Conservation (phyloP, 805 yeast genomes). For the Kuraishia ogatae region DNA sequence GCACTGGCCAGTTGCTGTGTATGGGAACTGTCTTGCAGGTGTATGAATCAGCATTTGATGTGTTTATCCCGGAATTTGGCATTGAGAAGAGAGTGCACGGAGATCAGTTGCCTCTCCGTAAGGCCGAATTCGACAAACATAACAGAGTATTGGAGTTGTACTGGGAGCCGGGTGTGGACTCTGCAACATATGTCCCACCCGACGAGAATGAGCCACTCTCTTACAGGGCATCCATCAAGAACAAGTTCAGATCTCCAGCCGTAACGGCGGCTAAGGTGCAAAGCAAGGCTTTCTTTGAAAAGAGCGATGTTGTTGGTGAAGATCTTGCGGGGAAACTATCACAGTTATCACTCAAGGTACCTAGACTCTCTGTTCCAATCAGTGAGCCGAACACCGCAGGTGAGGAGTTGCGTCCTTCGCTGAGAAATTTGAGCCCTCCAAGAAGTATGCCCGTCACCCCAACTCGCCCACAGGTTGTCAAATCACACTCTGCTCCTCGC, state of each 20-base stretch:
- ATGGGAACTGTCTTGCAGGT: conserved; percentile 88
- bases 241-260: conserved; percentile 66
- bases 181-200: conserved; percentile 86
- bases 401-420: neutral
- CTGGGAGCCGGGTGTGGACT: conserved; percentile 91
- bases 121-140: conserved; percentile 82
- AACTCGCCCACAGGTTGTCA: conserved; percentile 7
- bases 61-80: conserved; percentile 85
- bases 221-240: conserved; percentile 69
- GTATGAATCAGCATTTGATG: conserved; percentile 93
- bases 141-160: conserved; percentile 66
- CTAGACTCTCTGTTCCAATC: conserved; percentile 25
- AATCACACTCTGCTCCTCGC: conserved; percentile 4
- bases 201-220: conserved; percentile 77
- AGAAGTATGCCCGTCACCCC: conserved; percentile 23
- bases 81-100: conserved; percentile 96
- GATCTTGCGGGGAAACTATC: conserved; percentile 40
- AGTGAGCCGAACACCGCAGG: neutral
- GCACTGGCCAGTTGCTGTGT: conserved; percentile 74
- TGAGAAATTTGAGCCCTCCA: conserved; percentile 1
- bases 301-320: conserved; percentile 25
- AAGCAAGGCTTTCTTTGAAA: conserved; percentile 23
- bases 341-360: conserved; percentile 41
- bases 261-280: conserved; percentile 62
- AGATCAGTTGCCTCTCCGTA: conserved; percentile 85